Evolutionary conservation across 371 early-diverging fungal genomes (phyloP).

Genomic region (Blakeslea trispora): DNA sequence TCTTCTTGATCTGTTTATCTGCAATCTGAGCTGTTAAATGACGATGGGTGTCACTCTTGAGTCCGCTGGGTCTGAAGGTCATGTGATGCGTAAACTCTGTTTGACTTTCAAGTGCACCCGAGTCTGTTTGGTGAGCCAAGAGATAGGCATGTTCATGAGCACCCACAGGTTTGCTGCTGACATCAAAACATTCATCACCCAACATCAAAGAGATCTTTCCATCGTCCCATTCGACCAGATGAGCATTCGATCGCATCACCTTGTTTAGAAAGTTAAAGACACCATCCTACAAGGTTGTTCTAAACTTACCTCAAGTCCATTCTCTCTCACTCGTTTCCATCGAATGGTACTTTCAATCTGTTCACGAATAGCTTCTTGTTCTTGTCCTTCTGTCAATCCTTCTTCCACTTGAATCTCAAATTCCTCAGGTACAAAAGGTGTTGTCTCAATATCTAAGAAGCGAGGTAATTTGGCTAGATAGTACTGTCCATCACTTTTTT

Average conservation of each 20-base stretch:
- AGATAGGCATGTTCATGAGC: constrained; percentile 68
- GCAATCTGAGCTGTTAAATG: constrained; percentile 68
- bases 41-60: constrained; percentile 64
- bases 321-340: constrained; percentile 63
- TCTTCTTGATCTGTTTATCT: constrained; percentile 62
- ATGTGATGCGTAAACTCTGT: constrained; percentile 64
- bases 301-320: constrained; percentile 39
- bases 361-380: constrained; percentile 51
- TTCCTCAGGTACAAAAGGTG: constrained; percentile 67
- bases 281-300: too few relatives aligned
- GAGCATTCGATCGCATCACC: constrained; percentile 75
- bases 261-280: too few relatives aligned
- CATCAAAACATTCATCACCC: constrained; percentile 80
- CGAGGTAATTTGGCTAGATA: constrained; percentile 74
- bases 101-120: constrained; percentile 72
- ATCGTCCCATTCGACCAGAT: constrained; percentile 85
- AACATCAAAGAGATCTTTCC: constrained; percentile 72
- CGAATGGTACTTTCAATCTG: constrained; percentile 78
- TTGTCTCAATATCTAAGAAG: constrained; percentile 70
- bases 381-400: constrained; percentile 40
- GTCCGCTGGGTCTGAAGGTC: constrained; percentile 70
- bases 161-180: constrained; percentile 52
- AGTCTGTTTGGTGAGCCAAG: constrained; percentile 60
- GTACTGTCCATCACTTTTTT: too few relatives aligned
- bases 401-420: constrained; percentile 55